These are phyloP conservation scores for Helminthosporium solani DNA, from an alignment of 2,329 filamentous ascomycete genomes.

Conservation along the genomic window DNA sequence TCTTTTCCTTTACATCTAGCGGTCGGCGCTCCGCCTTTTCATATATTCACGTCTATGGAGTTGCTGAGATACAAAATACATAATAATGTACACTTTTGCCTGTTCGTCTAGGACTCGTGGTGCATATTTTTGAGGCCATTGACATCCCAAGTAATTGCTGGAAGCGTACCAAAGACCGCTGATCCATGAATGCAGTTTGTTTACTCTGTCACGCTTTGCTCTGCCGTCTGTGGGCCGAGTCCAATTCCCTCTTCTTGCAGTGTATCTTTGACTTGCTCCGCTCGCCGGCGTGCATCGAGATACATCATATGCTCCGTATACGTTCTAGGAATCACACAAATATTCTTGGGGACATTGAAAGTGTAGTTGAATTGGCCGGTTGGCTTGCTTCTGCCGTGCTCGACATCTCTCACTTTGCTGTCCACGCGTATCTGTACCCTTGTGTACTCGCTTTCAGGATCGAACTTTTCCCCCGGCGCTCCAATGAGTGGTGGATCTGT, in stretches of 20 bases:
- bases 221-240: conserved; percentile 31
- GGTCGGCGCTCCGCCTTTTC: conserved; percentile 3
- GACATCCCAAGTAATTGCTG: too few relatives aligned
- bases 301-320: conserved; percentile 68
- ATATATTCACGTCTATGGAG: background rate
- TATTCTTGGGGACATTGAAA: conserved; percentile 63
- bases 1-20: conserved; percentile 10
- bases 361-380: conserved; percentile 78
- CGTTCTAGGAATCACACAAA: conserved; percentile 65
- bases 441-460: conserved; percentile 50
- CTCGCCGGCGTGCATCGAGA: conserved; percentile 60
- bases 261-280: conserved; percentile 49
- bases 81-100: too few relatives aligned
- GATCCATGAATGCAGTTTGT: background rate
- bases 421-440: conserved; percentile 71
- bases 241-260: conserved; percentile 29
- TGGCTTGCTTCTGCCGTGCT: conserved; percentile 66
- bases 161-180: too few relatives aligned
- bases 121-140: too few relatives aligned
- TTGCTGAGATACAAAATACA: too few relatives aligned
- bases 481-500: conserved; percentile 61
- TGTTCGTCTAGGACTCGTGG: too few relatives aligned
- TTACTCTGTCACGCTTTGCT: conserved; percentile 42
- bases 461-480: conserved; percentile 38
- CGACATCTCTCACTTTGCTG: conserved; percentile 70